phyloP scores from a whole-genome alignment of 129 eudicot species.

The Pseudognaphalium luteoalbum region DNA sequence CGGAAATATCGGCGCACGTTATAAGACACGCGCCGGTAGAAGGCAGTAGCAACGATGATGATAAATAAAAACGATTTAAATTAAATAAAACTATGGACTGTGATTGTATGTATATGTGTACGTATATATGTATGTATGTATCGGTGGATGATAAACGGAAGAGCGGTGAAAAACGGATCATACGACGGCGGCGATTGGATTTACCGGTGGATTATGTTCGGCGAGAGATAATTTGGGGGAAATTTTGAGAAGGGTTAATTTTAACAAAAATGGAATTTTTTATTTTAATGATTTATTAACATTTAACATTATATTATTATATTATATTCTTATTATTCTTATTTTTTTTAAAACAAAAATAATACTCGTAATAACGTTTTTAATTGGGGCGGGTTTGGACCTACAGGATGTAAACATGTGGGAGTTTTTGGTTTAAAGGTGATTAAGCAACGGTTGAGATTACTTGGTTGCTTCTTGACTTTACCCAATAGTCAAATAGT shows the following conservation, averaged over 20 bases:
- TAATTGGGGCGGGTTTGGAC: not conserved
- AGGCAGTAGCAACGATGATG: slow-evolving; percentile 29
- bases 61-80: slow-evolving; percentile 21
- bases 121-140: slow-evolving; percentile 5
- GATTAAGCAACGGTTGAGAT: slow-evolving; percentile 24
- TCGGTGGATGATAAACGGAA: slow-evolving; percentile 12
- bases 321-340: too few species aligned
- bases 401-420: too few species aligned
- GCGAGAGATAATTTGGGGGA: slow-evolving; percentile 20
- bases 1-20: slow-evolving; percentile 29
- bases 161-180: slow-evolving; percentile 12
- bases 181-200: slow-evolving; percentile 33
- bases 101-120: not conserved
- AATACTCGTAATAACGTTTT: not conserved
- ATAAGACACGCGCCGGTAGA: slow-evolving; percentile 42
- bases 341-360: too few species aligned
- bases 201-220: slow-evolving; percentile 37
- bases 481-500: not conserved
- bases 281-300: not conserved
- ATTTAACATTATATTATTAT: too few species aligned
- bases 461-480: slow-evolving; percentile 28
- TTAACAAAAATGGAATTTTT: slow-evolving; percentile 16
- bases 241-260: slow-evolving; percentile 39
- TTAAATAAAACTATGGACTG: not conserved
- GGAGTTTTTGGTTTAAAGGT: too few species aligned